These are phyloP conservation scores for Saccharomyces hybrid DNA, from an alignment of 1,139 yeast species.

Conservation along the genomic window DNA sequence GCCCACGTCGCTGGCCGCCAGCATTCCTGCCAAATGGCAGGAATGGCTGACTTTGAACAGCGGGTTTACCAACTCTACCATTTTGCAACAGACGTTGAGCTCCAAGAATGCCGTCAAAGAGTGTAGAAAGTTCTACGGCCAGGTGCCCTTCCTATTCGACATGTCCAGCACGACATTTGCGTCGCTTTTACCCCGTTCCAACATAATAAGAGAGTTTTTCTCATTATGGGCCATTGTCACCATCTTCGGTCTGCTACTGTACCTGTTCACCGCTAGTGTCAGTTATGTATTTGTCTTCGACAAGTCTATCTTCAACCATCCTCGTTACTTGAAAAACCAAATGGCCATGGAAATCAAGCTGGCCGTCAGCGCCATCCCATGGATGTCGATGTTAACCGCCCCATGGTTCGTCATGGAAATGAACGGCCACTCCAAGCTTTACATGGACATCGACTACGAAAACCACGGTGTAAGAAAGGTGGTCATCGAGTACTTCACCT, in stretches of 20 bases:
- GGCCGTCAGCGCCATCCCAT: slow-evolving; percentile 76
- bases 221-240: slow-evolving; percentile 67
- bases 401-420: slow-evolving; percentile 86
- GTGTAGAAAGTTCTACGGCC: slow-evolving; percentile 39
- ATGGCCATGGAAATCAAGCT: slow-evolving; percentile 71
- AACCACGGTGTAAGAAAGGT: slow-evolving; percentile 65
- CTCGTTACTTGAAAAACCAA: slow-evolving; percentile 90
- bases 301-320: slow-evolving; percentile 85
- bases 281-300: slow-evolving; percentile 78
- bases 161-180: slow-evolving; percentile 48
- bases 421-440: slow-evolving; percentile 73
- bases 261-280: slow-evolving; percentile 65
- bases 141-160: slow-evolving; percentile 41
- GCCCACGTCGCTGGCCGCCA: slow-evolving; percentile 41
- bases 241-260: slow-evolving; percentile 76
- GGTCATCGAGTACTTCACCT: slow-evolving; percentile 59
- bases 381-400: slow-evolving; percentile 75
- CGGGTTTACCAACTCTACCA: slow-evolving; percentile 18
- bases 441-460: slow-evolving; percentile 55
- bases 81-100: slow-evolving; percentile 17
- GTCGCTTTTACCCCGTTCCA: slow-evolving; percentile 64
- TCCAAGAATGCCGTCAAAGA: slow-evolving; percentile 18
- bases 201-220: slow-evolving; percentile 59
- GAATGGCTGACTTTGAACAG: slow-evolving; percentile 25
- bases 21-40: slow-evolving; percentile 33